A percentile compares a stretch with the other conserved stretches of the same genome.
These are phyloP conservation scores for Paratinospora sagittata DNA, from an alignment of 164 flowering plant genomes.

Conservation along the genomic window DNA sequence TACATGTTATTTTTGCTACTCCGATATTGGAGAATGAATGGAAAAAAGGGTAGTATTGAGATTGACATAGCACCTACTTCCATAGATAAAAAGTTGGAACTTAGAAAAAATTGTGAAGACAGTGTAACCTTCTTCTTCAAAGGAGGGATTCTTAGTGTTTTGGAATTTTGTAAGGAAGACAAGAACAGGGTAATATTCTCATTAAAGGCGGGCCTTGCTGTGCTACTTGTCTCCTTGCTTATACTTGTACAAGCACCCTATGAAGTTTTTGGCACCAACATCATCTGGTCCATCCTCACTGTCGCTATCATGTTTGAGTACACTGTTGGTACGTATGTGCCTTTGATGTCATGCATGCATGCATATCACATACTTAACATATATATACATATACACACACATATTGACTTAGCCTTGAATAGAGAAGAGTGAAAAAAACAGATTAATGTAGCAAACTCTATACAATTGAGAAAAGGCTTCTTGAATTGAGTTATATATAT, in stretches of 20 bases:
- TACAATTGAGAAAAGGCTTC: too few relatives aligned
- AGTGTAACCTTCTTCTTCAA: constrained; percentile 17
- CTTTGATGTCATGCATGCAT: not conserved
- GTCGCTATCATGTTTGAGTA: constrained; percentile 90
- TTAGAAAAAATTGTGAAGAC: constrained; percentile 12
- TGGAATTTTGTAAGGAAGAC: constrained; percentile 63
- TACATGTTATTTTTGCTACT: not conserved
- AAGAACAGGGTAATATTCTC: constrained; percentile 59
- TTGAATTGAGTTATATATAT: too few relatives aligned
- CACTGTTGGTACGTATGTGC: constrained; percentile 65
- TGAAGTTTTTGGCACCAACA: constrained; percentile 64
- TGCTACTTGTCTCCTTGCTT: constrained; percentile 68
- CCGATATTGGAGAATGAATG: constrained; percentile 51
- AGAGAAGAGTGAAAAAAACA: too few relatives aligned
- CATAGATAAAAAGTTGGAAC: constrained; percentile 1
- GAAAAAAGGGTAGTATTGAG: constrained; percentile 40
- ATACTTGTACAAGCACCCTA: constrained; percentile 63
- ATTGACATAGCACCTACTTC: constrained; percentile 12
- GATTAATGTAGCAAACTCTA: too few relatives aligned
- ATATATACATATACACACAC: not conserved
- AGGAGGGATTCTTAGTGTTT: constrained; percentile 36
- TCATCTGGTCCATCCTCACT: constrained; percentile 88
- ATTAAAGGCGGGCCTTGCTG: constrained; percentile 72
- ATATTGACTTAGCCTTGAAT: too few relatives aligned
- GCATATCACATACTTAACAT: not conserved